phyloP scores from a whole-genome alignment of 306 rosid genomes.

The cucumber (Cucumis sativus) region DNA sequence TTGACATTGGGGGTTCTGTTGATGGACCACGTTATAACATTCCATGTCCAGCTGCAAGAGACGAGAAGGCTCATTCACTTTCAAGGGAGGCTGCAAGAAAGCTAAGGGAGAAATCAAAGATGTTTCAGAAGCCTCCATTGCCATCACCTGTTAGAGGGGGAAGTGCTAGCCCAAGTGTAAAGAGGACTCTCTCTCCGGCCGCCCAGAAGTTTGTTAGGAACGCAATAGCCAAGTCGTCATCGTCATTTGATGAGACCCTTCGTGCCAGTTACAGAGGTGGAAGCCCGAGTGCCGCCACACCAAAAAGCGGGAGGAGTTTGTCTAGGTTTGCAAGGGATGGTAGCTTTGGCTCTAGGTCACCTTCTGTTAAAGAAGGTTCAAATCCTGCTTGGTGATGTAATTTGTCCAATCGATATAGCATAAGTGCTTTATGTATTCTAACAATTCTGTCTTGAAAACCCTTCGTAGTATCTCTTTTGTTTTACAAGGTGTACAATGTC shows the following conservation, averaged over 20 bases:
- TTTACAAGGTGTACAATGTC: not conserved
- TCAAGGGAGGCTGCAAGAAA: slow-evolving; percentile 85
- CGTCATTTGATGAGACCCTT: slow-evolving; percentile 83
- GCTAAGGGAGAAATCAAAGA: slow-evolving; percentile 68
- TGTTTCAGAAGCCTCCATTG: slow-evolving; percentile 83
- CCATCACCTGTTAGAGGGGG: slow-evolving; percentile 80
- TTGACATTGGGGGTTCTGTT: slow-evolving; percentile 72
- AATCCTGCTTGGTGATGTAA: slow-evolving; percentile 64
- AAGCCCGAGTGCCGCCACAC: slow-evolving; percentile 63
- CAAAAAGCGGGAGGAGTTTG: slow-evolving; percentile 61
- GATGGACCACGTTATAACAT: slow-evolving; percentile 86
- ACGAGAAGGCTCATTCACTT: slow-evolving; percentile 82
- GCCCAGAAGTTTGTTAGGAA: slow-evolving; percentile 94
- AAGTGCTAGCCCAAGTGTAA: slow-evolving; percentile 76
- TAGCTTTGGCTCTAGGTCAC: slow-evolving; percentile 65
- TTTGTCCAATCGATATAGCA: slow-evolving; percentile 1
- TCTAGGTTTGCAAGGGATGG: slow-evolving; percentile 72
- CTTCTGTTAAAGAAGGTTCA: slow-evolving; percentile 68
- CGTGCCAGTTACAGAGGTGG: slow-evolving; percentile 94
- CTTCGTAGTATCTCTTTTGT: not conserved
- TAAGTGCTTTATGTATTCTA: slow-evolving; percentile 5
- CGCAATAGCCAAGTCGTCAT: slow-evolving; percentile 64
- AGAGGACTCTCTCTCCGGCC: slow-evolving; percentile 81
- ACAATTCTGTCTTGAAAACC: not conserved
- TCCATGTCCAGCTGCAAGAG: slow-evolving; percentile 63